These are phyloP conservation scores for Exophiala sp. DNA, from an alignment of 2,329 filamentous ascomycete species.

Conservation along the genomic window DNA sequence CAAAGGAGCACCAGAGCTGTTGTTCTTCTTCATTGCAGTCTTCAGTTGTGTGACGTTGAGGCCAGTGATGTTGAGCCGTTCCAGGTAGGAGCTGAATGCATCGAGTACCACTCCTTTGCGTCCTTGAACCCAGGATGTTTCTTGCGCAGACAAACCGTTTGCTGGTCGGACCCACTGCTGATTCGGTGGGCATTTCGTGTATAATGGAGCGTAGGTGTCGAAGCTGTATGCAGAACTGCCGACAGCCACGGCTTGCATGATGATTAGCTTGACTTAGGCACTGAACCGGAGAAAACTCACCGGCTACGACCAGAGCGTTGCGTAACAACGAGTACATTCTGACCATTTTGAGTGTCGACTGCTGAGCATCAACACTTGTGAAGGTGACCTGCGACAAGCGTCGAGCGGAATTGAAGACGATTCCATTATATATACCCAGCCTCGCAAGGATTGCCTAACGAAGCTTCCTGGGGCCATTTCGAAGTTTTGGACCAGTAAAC, in stretches of 20 bases:
- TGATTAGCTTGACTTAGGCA: background rate
- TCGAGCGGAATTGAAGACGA: no score
- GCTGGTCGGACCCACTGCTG: conserved; percentile 6
- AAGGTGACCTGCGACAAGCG: no score
- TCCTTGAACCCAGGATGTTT: conserved; percentile 9
- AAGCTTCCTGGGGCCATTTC: no score
- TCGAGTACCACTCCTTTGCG: conserved; percentile 13
- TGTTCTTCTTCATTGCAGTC: conserved; percentile 34
- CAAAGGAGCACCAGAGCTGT: conserved; percentile 58
- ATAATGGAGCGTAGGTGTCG: conserved; percentile 6
- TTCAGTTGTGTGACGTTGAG: background rate
- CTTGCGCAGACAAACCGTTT: conserved; percentile 5
- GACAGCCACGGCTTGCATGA: background rate
- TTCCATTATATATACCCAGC: no score
- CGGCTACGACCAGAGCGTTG: no score
- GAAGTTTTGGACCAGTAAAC: no score
- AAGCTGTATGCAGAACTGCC: background rate
- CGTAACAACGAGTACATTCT: no score
- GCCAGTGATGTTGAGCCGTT: conserved; percentile 12
- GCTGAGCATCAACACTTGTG: no score
- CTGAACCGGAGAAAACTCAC: background rate
- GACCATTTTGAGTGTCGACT: no score
- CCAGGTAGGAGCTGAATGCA: conserved; percentile 9
- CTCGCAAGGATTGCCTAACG: no score
- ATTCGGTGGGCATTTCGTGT: conserved; percentile 1